Conservation (phyloP, 2,329 filamentous ascomycete genomes). For the Sporothrix pseudoabietina region DNA sequence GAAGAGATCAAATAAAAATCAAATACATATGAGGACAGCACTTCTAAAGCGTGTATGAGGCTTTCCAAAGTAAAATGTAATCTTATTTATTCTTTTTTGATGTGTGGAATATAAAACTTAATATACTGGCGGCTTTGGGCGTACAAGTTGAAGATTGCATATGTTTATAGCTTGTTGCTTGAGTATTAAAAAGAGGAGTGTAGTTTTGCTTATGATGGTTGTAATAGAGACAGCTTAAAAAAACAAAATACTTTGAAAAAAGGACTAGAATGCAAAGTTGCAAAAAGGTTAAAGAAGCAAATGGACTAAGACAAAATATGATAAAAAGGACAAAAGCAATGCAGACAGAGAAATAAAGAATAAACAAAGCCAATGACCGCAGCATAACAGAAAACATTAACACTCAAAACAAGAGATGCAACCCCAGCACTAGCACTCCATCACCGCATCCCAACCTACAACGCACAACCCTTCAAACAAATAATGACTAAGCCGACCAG, state of each 20-base stretch:
- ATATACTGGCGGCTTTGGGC: neutral
- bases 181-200: neutral
- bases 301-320: constrained; percentile 2
- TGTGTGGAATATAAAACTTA: neutral
- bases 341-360: neutral
- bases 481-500: neutral
- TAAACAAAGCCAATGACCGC: neutral
- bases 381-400: neutral
- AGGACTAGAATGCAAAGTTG: neutral
- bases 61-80: neutral
- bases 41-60: neutral
- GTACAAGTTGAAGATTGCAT: neutral
- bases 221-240: neutral
- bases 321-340: neutral
- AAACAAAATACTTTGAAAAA: neutral
- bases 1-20: no score
- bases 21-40: no score
- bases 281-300: neutral
- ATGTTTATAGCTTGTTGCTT: neutral
- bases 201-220: neutral
- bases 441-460: neutral
- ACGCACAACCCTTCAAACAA: neutral
- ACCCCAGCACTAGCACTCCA: neutral
- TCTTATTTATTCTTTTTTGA: neutral
- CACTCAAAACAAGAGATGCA: neutral